phyloP scores from a whole-genome alignment of 2,329 filamentous ascomycete genomes.

The Trichophaea hybrida region DNA sequence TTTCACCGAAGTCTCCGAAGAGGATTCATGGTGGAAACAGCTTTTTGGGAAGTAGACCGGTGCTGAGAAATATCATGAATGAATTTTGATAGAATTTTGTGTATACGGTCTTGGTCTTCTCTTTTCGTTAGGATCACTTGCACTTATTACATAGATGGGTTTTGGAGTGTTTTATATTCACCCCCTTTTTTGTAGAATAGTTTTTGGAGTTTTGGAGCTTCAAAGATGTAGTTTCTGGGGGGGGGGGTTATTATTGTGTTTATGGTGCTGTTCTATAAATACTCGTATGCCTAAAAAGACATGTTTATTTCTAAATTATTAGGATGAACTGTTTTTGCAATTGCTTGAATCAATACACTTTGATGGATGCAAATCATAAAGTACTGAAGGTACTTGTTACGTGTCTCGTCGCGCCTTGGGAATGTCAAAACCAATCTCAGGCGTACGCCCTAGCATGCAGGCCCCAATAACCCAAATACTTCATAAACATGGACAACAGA shows the following conservation, averaged over 20 bases:
- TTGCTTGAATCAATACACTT: too few species aligned
- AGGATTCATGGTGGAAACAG: constrained; percentile 19
- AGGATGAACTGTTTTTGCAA: too few species aligned
- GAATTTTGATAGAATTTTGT: constrained; percentile 33
- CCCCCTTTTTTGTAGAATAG: not conserved
- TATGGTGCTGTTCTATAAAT: not conserved
- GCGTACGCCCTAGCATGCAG: too few species aligned
- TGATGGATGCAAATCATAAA: too few species aligned
- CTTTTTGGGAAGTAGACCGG: constrained; percentile 8
- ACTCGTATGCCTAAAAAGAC: too few species aligned
- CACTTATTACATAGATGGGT: not conserved
- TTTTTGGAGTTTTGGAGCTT: not conserved
- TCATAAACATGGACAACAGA: too few species aligned
- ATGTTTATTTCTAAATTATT: too few species aligned
- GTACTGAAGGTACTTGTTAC: too few species aligned
- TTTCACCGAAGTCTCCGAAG: constrained; percentile 8
- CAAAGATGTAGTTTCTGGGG: not conserved
- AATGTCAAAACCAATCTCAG: too few species aligned
- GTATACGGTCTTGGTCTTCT: not conserved
- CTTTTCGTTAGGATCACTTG: not conserved
- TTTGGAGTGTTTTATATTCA: not conserved
- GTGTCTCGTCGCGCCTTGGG: too few species aligned
- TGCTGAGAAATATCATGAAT: constrained; percentile 66
- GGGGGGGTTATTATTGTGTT: not conserved
- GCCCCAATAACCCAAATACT: too few species aligned